Evolutionary conservation across 2,329 filamentous ascomycete genomes (phyloP).

Genomic region (Dactylellina haptotyla): DNA sequence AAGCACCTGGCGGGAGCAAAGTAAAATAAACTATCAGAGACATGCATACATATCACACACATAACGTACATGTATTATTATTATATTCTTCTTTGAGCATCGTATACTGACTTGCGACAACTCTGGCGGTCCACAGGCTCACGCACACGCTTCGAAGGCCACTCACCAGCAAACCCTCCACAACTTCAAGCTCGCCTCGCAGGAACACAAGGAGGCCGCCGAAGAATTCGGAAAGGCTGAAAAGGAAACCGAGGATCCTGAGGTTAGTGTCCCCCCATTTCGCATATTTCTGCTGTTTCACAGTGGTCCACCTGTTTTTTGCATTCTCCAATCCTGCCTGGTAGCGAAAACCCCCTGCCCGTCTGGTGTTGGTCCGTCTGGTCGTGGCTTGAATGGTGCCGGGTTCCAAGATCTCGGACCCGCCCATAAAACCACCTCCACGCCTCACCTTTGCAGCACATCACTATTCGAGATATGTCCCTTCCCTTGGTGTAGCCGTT

Average conservation of each 20-base stretch:
- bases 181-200: constrained; percentile 53
- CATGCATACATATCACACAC: too few relatives aligned
- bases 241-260: constrained; percentile 51
- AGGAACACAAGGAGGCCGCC: constrained; percentile 54
- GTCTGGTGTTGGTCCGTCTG: constrained; percentile 29
- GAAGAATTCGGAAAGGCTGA: constrained; percentile 54
- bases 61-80: constrained; percentile 3
- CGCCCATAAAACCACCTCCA: constrained; percentile 47
- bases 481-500: too few relatives aligned
- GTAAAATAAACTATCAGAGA: too few relatives aligned
- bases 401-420: constrained; percentile 53
- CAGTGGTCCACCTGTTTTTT: constrained; percentile 13
- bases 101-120: constrained; percentile 5
- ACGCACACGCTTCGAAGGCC: constrained; percentile 54
- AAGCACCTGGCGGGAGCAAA: too few relatives aligned
- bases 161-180: constrained; percentile 53
- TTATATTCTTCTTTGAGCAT: not conserved
- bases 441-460: constrained; percentile 37
- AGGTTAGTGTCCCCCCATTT: constrained; percentile 51
- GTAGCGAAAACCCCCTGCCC: constrained; percentile 40
- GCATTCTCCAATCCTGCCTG: constrained; percentile 38
- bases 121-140: constrained; percentile 40
- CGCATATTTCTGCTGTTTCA: constrained; percentile 49
- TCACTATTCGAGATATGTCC: constrained; percentile 9
- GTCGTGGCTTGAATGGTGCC: constrained; percentile 52